These are phyloP conservation scores for Phytopythium sindhum DNA, from an alignment of 352 stramenopile genomes.

Conservation along the genomic window DNA sequence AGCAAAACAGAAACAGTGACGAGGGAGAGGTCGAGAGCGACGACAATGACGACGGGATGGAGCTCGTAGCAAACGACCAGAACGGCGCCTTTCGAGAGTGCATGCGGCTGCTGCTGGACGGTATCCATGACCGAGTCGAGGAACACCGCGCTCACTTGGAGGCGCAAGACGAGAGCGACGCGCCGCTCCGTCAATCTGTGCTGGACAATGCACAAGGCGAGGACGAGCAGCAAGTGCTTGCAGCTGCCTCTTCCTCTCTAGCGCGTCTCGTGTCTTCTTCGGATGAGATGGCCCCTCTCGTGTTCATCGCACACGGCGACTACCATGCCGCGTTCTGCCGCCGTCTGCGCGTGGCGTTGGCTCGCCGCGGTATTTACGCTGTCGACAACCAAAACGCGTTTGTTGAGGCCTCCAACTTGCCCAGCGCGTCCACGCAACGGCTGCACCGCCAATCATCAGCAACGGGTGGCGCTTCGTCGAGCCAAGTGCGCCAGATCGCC, in stretches of 20 bases:
- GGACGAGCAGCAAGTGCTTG: background rate
- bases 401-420: too few relatives aligned
- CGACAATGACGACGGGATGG: conserved; percentile 10
- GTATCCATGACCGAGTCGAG: conserved; percentile 82
- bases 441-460: conserved; percentile 6
- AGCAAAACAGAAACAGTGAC: background rate
- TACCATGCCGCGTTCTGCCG: conserved; percentile 66
- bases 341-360: conserved; percentile 47
- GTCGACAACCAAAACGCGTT: conserved; percentile 46
- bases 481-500: conserved; percentile 61
- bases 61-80: conserved; percentile 42
- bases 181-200: background rate
- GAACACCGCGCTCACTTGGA: conserved; percentile 55
- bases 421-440: background rate
- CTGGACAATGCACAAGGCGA: background rate
- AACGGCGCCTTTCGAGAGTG: conserved; percentile 63
- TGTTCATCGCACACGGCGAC: conserved; percentile 78
- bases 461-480: conserved; percentile 25
- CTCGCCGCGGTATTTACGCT: conserved; percentile 54
- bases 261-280: background rate
- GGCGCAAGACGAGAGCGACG: conserved; percentile 24
- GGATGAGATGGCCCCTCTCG: conserved; percentile 23
- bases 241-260: background rate
- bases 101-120: conserved; percentile 68
- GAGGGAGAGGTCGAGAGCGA: conserved; percentile 8